Evolutionary conservation across 805 yeast genomes (phyloP).

Genomic region (Zygotorulaspora sp.): DNA sequence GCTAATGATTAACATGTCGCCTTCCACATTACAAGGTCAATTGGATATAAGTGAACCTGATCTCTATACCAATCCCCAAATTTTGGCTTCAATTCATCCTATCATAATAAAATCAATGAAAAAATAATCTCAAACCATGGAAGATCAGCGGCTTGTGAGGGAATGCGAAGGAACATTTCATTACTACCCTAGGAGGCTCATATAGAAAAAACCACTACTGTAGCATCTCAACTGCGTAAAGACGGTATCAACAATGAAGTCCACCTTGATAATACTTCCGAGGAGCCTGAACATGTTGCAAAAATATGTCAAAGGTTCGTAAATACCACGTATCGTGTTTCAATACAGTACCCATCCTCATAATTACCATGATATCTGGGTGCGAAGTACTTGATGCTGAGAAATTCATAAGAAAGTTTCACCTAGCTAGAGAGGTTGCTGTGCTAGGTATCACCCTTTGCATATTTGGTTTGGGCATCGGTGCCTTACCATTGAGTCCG

Average conservation of each 20-base stretch:
- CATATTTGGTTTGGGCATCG: conserved; percentile 66
- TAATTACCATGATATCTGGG: conserved; percentile 66
- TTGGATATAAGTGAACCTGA: no score
- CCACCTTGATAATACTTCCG: conserved; percentile 19
- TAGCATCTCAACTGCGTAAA: not conserved
- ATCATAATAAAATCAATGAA: no score
- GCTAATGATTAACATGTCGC: no score
- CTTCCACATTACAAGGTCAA: no score
- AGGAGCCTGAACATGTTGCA: conserved; percentile 34
- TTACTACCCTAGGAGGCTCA: conserved; percentile 8
- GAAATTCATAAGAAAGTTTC: conserved; percentile 44
- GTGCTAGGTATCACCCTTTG: conserved; percentile 58
- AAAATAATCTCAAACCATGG: no score
- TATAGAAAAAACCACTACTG: not conserved
- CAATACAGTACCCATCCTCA: conserved; percentile 52
- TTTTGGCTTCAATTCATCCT: no score
- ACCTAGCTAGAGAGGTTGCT: conserved; percentile 51
- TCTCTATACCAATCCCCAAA: no score
- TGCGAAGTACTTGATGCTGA: conserved; percentile 59
- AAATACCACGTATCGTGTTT: conserved; percentile 56
- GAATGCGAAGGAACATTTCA: not conserved
- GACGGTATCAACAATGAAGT: conserved; percentile 30
- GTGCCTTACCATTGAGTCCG: conserved; percentile 64
- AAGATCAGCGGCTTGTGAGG: no score
- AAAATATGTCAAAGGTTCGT: conserved; percentile 39